A percentile compares a stretch with the other conserved stretches of the same genome.
phyloP scores from a whole-genome alignment of 768 basidiomycete species.

The Pulveroboletus sp. region DNA sequence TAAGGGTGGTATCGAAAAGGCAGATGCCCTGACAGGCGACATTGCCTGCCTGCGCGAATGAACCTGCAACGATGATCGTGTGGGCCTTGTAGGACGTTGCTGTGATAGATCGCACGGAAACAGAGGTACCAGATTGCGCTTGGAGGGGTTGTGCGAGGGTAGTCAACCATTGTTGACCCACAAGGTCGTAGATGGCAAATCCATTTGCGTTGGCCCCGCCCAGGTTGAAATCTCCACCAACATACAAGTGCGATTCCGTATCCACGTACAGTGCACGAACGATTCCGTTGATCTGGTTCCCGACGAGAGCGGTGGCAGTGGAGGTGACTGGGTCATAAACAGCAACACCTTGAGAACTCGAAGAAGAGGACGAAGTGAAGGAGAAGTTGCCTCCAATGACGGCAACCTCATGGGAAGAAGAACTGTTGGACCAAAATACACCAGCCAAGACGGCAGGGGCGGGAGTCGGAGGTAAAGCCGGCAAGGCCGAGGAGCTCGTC shows the following conservation, averaged over 20 bases:
- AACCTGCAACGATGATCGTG: conserved; percentile 79
- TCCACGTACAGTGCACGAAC: conserved; percentile 75
- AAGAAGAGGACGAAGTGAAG: conserved; percentile 40
- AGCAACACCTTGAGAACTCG: conserved; percentile 53
- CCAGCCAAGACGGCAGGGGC: conserved; percentile 85
- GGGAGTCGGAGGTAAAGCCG: conserved; percentile 47
- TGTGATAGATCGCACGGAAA: conserved; percentile 70
- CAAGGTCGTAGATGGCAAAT: conserved; percentile 78
- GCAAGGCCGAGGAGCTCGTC: conserved; percentile 48
- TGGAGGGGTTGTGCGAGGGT: conserved; percentile 58
- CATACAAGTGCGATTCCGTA: conserved; percentile 56
- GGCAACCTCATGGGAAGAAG: conserved; percentile 59
- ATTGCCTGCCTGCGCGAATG: conserved; percentile 76
- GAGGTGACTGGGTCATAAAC: conserved; percentile 61
- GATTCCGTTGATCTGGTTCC: conserved; percentile 65
- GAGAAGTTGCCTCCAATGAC: conserved; percentile 92
- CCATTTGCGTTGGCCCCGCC: conserved; percentile 55
- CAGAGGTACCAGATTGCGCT: conserved; percentile 46
- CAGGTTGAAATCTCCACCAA: conserved; percentile 82
- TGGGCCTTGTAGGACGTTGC: conserved; percentile 55
- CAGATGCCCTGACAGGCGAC: conserved; percentile 77
- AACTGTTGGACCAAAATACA: conserved; percentile 83
- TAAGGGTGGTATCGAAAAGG: conserved; percentile 58
- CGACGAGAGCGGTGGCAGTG: conserved; percentile 51
- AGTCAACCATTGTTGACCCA: conserved; percentile 56